These are phyloP conservation scores for Phialocephala sp. DNA, from an alignment of 2,329 filamentous ascomycete species.

Conservation along the genomic window DNA sequence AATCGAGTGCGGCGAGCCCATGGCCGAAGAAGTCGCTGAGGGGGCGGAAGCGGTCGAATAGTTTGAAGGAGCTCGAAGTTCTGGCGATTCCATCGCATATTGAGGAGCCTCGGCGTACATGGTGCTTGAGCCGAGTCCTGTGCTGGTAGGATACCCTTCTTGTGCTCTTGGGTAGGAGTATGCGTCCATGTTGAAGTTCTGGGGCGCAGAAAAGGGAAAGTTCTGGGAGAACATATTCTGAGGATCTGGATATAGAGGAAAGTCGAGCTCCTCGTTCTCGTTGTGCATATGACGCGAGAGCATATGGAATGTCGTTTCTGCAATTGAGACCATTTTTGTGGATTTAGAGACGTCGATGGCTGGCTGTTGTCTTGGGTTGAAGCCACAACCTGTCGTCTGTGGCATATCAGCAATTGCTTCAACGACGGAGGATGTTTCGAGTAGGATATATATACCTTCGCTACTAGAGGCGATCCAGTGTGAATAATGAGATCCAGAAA, in stretches of 20 bases:
- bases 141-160: slow-evolving; percentile 46
- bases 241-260: slow-evolving; percentile 54
- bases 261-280: slow-evolving; percentile 44
- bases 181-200: slow-evolving; percentile 52
- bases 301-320: slow-evolving; percentile 92
- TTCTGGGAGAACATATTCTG: slow-evolving; percentile 48
- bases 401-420: slow-evolving; percentile 24
- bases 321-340: slow-evolving; percentile 74
- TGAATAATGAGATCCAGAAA: slow-evolving; percentile 1
- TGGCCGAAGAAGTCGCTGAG: slow-evolving; percentile 43
- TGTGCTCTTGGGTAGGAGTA: slow-evolving; percentile 39
- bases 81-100: slow-evolving; percentile 40
- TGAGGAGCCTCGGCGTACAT: slow-evolving; percentile 51
- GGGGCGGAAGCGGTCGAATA: slow-evolving; percentile 43
- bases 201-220: slow-evolving; percentile 55
- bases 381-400: slow-evolving; percentile 38
- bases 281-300: slow-evolving; percentile 63
- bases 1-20: slow-evolving; percentile 43
- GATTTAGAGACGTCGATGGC: slow-evolving; percentile 58
- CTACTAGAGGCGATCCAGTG: slow-evolving; percentile 11
- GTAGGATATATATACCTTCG: slow-evolving; percentile 30
- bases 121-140: slow-evolving; percentile 52
- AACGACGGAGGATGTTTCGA: not conserved
- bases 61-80: slow-evolving; percentile 41
- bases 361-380: slow-evolving; percentile 32